phyloP scores from a whole-genome alignment of 352 stramenopile genomes.

The Elongisporangium undulatum region DNA sequence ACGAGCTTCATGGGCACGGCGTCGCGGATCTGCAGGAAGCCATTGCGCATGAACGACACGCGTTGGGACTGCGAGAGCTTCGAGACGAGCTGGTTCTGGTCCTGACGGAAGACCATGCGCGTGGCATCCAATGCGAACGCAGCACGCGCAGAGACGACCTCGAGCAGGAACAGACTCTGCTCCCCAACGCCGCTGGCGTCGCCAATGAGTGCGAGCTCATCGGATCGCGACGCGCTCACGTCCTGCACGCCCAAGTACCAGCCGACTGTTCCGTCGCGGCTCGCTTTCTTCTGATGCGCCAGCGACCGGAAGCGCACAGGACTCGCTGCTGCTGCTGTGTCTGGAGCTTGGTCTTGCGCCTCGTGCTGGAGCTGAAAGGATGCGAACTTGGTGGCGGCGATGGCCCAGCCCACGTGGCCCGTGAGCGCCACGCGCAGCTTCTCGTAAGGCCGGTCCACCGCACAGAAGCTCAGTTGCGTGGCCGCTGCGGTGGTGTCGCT shows the following conservation, averaged over 20 bases:
- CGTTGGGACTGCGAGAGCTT: slow-evolving; percentile 55
- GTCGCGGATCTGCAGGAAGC: slow-evolving; percentile 63
- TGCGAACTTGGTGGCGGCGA: slow-evolving; percentile 60
- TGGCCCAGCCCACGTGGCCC: slow-evolving; percentile 52
- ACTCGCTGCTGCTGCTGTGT: slow-evolving; percentile 6
- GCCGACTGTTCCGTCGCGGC: slow-evolving; percentile 26
- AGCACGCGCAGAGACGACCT: slow-evolving; percentile 37
- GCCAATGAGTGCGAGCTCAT: slow-evolving; percentile 34
- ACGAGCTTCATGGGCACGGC: slow-evolving; percentile 51
- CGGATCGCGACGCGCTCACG: slow-evolving; percentile 1
- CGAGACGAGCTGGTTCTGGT: slow-evolving; percentile 11
- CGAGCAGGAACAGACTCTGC: slow-evolving; percentile 43
- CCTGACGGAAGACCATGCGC: slow-evolving; percentile 22
- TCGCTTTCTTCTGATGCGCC: slow-evolving; percentile 68
- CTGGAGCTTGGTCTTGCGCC: slow-evolving; percentile 2
- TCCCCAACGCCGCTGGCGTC: slow-evolving; percentile 29
- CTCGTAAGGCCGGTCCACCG: slow-evolving; percentile 64
- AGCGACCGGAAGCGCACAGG: slow-evolving; percentile 46
- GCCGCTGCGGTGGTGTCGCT: slow-evolving; percentile 12
- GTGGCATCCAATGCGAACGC: slow-evolving; percentile 41
- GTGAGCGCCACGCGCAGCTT: slow-evolving; percentile 78
- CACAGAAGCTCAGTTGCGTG: slow-evolving; percentile 48
- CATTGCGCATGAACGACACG: slow-evolving; percentile 63
- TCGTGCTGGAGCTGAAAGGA: slow-evolving; percentile 53
- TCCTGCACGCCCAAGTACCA: slow-evolving; percentile 53